Base-by-base conservation (phyloP, 495 filamentous ascomycete genomes). In the Aspergillus nanangensis region DNA sequence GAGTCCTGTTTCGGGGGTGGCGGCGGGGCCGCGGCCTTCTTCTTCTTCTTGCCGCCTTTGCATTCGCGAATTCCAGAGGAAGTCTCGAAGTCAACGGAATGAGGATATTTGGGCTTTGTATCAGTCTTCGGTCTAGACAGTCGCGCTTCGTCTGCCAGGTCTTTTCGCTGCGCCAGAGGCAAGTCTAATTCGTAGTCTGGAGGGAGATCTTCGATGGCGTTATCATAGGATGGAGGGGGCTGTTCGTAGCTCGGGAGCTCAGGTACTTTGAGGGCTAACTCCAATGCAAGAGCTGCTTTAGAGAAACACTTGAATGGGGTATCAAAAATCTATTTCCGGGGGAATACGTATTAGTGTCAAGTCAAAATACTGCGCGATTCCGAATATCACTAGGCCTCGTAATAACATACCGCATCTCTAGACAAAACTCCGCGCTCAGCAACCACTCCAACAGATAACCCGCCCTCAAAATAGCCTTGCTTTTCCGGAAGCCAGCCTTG, bases 81-180 rank as follows among this genome's bases (percentile, higher is more conserved):
- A 23, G 71, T 75, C 44, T 80, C 79, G 36, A 81, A 74, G 56
- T 79, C 75, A 32, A 77, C 70, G 18, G 68, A 62, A 55, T 27
- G 63, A 52, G 34, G 47, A 47, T 37, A 73, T 51, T 29, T 11
- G 5, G 43, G 72, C 65, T 33, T 66, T 58, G 35, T 66, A 63
- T 48, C 66, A 67, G 47, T 52, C 60, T 44, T 62, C 47, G 35
- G 55, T 56, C 42, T 66, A 52, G 42, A 63, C 44, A 35, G 39
- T 0, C 53, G 55, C 5, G 51, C 55, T 5, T 47, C 48, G 1
- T 56, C 41, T 13, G 44, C 15, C 5, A 49, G 9, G 1, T 45
- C 43, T 42, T 56, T 65, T 18, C 50, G 52, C 27, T 59, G 47
- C 10, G 65, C 66, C n/a, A 61, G 53, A 52, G n/a, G 66, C 60